Conservation (phyloP, 23 red algal species). For the Gracilariopsis chorda region DNA sequence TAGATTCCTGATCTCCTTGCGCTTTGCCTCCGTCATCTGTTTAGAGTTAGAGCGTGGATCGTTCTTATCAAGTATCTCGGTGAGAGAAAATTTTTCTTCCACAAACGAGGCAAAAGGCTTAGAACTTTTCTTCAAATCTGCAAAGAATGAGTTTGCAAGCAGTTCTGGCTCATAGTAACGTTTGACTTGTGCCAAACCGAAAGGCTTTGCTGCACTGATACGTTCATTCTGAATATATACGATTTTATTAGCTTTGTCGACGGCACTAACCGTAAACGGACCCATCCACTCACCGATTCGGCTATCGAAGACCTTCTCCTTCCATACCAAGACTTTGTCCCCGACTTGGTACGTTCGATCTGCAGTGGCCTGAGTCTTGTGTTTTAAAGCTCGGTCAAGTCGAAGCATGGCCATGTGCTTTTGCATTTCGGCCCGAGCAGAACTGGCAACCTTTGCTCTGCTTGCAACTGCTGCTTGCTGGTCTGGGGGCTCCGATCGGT, state of each 20-base stretch:
- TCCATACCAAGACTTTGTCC: conserved; percentile 3
- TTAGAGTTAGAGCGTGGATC: conserved; percentile 8
- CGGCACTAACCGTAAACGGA: conserved; percentile 9
- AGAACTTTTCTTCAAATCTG: neutral
- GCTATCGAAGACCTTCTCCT: conserved; percentile 11
- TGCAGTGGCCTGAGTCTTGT: neutral
- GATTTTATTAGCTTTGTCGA: neutral
- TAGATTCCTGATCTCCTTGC: neutral
- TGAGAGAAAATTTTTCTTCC: neutral
- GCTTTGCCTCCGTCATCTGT: neutral
- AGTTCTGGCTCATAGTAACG: neutral
- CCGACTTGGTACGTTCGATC: neutral
- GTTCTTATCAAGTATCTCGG: neutral
- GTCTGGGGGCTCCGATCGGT: neutral
- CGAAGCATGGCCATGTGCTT: neutral
- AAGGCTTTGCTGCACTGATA: neutral
- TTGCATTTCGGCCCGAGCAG: neutral
- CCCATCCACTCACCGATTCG: conserved; percentile 33
- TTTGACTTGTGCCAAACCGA: conserved; percentile 6
- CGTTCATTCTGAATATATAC: neutral
- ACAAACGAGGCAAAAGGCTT: neutral
- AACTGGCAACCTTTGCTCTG: neutral
- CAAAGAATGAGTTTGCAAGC: neutral
- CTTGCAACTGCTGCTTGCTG: neutral
- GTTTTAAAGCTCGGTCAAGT: neutral